Evolutionary conservation across 257 asterid species (phyloP).

Genomic region (Plantago elongata): DNA sequence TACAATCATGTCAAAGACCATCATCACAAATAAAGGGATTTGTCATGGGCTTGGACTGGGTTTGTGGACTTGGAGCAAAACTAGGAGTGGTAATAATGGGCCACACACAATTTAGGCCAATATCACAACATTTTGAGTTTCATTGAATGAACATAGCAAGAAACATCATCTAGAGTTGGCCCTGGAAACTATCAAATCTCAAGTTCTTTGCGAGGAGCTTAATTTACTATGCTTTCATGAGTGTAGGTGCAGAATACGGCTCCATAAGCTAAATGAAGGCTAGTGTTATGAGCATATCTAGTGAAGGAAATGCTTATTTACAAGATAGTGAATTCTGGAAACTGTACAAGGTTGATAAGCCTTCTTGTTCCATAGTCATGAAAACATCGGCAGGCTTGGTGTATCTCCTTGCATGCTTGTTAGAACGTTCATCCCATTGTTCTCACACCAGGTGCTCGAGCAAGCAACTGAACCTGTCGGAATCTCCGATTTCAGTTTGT

Average conservation of each 20-base stretch:
- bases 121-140: no score
- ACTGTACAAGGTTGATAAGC: constrained; percentile 79
- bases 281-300: constrained; percentile 81
- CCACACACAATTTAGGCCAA: no score
- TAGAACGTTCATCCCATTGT: constrained; percentile 92
- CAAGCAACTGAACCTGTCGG: constrained; percentile 94
- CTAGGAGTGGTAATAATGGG: no score
- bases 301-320: constrained; percentile 90
- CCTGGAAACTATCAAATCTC: no score
- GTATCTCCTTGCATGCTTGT: constrained; percentile 78
- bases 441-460: constrained; percentile 79
- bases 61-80: no score
- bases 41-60: no score
- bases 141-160: no score
- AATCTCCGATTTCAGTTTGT: constrained; percentile 52
- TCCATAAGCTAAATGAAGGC: constrained; percentile 83
- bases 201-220: no score
- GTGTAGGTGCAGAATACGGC: constrained; percentile 80
- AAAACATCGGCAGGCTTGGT: constrained; percentile 81
- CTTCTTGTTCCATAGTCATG: constrained; percentile 71
- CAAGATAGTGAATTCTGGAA: constrained; percentile 94
- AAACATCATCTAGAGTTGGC: no score
- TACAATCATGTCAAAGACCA: no score
- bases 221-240: neutral
- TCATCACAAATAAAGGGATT: no score